A percentile compares a stretch with the other conserved stretches of the same genome.
Conservation (phyloP, 306 rosid genomes). For the Inga leiocalycina region DNA sequence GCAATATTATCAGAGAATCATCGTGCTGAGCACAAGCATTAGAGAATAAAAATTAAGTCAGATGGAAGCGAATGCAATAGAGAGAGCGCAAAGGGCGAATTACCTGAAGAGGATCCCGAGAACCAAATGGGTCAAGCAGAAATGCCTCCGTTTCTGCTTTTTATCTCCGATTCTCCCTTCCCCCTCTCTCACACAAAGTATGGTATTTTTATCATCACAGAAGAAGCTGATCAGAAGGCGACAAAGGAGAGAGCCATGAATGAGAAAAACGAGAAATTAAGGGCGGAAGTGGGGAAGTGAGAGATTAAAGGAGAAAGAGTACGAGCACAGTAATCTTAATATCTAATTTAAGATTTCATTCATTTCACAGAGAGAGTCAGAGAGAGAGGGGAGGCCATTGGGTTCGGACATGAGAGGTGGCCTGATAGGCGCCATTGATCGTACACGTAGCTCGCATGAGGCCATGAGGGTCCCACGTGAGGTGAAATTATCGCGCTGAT, state of each 20-base stretch:
- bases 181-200: neutral
- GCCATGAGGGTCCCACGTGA: slow-evolving; percentile 33
- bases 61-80: neutral
- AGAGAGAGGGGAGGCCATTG: neutral
- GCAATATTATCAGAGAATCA: neutral
- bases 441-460: slow-evolving; percentile 46
- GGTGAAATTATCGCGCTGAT: neutral
- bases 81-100: neutral
- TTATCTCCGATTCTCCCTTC: neutral
- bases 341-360: slow-evolving; percentile 28
- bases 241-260: slow-evolving; percentile 21
- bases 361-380: neutral
- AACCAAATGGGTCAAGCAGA: slow-evolving; percentile 8
- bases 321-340: slow-evolving; percentile 22
- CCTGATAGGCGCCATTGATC: slow-evolving; percentile 21
- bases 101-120: slow-evolving; percentile 40
- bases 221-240: slow-evolving; percentile 22
- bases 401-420: neutral
- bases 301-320: slow-evolving; percentile 19
- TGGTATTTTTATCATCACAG: neutral
- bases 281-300: slow-evolving; percentile 1
- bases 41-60: neutral
- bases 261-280: neutral
- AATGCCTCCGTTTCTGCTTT: neutral
- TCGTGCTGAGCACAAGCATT: neutral